Evolutionary conservation across 2,329 filamentous ascomycete genomes (phyloP).

Genomic region (Aspergillus proliferans): DNA sequence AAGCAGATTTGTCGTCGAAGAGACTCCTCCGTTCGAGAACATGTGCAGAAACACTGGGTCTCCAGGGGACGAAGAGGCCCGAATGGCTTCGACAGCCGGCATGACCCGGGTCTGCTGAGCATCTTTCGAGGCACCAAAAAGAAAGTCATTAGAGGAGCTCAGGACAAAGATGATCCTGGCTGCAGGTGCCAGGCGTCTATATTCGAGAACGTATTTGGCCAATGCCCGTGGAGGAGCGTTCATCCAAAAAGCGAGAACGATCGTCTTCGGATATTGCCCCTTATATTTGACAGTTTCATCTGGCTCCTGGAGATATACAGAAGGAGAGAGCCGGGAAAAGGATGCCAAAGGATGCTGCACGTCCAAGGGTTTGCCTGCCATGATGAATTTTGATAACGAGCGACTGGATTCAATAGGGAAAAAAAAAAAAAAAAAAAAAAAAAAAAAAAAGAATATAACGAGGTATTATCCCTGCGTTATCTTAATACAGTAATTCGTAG

Average conservation of each 20-base stretch:
- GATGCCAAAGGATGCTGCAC: constrained; percentile 12
- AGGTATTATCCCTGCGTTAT: too few species aligned
- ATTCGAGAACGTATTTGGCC: constrained; percentile 43
- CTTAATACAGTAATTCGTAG: too few species aligned
- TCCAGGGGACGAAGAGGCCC: constrained; percentile 14
- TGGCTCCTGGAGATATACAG: constrained; percentile 36
- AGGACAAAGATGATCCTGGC: constrained; percentile 40
- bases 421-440: not conserved
- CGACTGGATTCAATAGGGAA: not conserved
- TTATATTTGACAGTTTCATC: constrained; percentile 6
- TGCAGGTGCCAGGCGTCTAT: constrained; percentile 38
- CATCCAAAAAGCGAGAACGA: constrained; percentile 47
- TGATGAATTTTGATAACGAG: not conserved
- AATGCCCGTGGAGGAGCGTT: constrained; percentile 39
- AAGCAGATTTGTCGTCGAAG: constrained; percentile 35
- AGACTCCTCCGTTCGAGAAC: constrained; percentile 47
- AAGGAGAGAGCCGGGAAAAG: constrained; percentile 33
- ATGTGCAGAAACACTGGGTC: constrained; percentile 38
- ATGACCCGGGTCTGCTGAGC: constrained; percentile 23
- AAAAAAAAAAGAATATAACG: too few species aligned
- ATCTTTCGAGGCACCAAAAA: constrained; percentile 17
- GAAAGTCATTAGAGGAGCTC: constrained; percentile 29
- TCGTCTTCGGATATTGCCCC: constrained; percentile 19
- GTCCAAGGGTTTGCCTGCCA: constrained; percentile 4
- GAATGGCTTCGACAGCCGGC: constrained; percentile 32